A percentile compares a stretch with the other conserved stretches of the same genome.
phyloP scores from a whole-genome alignment of 2,329 filamentous ascomycete genomes.

The Venturia oleaginea region DNA sequence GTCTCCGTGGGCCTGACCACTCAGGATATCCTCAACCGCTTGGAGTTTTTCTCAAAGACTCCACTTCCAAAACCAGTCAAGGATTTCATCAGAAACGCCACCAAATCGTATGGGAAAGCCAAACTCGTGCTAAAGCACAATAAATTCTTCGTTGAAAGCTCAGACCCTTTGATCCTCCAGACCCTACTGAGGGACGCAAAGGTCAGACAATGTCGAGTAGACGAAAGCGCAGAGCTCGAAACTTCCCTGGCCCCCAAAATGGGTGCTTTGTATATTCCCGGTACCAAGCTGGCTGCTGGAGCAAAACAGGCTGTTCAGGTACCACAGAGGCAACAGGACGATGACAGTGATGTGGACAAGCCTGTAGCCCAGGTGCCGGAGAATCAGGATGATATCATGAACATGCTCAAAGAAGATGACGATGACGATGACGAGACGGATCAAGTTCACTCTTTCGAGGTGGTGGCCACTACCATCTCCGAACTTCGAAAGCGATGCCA shows the following conservation, averaged over 20 bases:
- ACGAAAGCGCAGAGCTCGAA: constrained; percentile 63
- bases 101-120: constrained; percentile 88
- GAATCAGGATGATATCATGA: constrained; percentile 48
- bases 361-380: constrained; percentile 15
- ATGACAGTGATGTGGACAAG: constrained; percentile 41
- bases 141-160: constrained; percentile 87
- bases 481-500: constrained; percentile 83
- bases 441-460: constrained; percentile 88
- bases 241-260: constrained; percentile 78
- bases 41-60: constrained; percentile 84
- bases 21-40: constrained; percentile 78
- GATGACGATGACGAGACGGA: constrained; percentile 84
- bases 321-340: constrained; percentile 35
- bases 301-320: constrained; percentile 59
- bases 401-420: constrained; percentile 59
- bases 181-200: constrained; percentile 74
- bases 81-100: constrained; percentile 72
- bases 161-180: constrained; percentile 78
- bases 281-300: constrained; percentile 86
- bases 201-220: constrained; percentile 70
- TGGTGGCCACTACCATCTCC: constrained; percentile 73
- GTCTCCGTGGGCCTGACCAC: constrained; percentile 89
- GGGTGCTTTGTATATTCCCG: constrained; percentile 81
- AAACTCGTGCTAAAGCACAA: constrained; percentile 93
- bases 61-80: constrained; percentile 73